A percentile compares a stretch with the other conserved stretches of the same genome.
Conservation (phyloP, 768 basidiomycete species). For the Collybiopsis confluens region DNA sequence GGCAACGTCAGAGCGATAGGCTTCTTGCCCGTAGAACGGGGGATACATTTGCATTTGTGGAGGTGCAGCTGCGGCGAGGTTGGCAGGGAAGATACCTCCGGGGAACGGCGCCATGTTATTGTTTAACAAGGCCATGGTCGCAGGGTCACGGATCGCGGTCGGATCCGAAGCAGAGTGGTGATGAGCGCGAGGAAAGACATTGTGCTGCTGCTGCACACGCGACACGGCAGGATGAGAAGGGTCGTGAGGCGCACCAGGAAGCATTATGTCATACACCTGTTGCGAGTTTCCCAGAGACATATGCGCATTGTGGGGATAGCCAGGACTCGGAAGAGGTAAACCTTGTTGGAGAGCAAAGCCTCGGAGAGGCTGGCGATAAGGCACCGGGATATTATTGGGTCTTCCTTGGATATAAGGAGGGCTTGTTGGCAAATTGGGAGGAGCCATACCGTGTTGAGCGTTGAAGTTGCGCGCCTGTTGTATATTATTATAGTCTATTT, state of each 20-base stretch:
- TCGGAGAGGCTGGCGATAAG: slow-evolving; percentile 63
- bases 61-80: slow-evolving; percentile 34
- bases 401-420: slow-evolving; percentile 50
- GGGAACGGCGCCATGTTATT: slow-evolving; percentile 54
- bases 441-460: slow-evolving; percentile 34
- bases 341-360: slow-evolving; percentile 52
- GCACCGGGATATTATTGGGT: slow-evolving; percentile 39
- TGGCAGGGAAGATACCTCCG: slow-evolving; percentile 53
- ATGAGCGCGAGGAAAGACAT: slow-evolving; percentile 67
- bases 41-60: slow-evolving; percentile 60
- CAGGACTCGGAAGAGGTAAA: slow-evolving; percentile 44
- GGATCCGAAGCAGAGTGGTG: slow-evolving; percentile 85
- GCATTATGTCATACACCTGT: slow-evolving; percentile 80
- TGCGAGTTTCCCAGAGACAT: slow-evolving; percentile 72
- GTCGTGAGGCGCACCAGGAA: slow-evolving; percentile 45
- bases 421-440: slow-evolving; percentile 19
- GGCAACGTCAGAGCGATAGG: slow-evolving; percentile 52
- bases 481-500: slow-evolving; percentile 46
- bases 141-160: slow-evolving; percentile 67
- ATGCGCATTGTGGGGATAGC: slow-evolving; percentile 60
- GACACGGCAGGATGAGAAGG: slow-evolving; percentile 61
- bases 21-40: slow-evolving; percentile 66
- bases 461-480: slow-evolving; percentile 58
- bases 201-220: slow-evolving; percentile 78
- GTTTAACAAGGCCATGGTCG: slow-evolving; percentile 60